These are phyloP conservation scores for Yarrowia hollandica DNA, from an alignment of 805 yeast species.

Conservation along the genomic window DNA sequence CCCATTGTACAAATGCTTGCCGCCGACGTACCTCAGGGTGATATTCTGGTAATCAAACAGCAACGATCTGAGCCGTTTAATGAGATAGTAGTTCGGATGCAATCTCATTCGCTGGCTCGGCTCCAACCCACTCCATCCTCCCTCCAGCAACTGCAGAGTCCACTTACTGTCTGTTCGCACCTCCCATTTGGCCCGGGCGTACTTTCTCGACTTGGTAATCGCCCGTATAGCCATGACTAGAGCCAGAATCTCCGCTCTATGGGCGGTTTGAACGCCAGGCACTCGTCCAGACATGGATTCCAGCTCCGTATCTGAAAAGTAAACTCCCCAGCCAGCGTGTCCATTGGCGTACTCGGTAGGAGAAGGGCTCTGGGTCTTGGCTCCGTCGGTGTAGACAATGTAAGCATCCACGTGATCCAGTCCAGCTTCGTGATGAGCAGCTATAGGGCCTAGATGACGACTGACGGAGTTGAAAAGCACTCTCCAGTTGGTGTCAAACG, in stretches of 20 bases:
- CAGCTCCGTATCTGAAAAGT: not conserved
- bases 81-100: not conserved
- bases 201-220: no score
- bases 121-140: not conserved
- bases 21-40: not conserved
- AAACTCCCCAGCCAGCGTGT: not conserved
- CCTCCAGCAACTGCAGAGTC: not conserved
- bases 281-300: not conserved
- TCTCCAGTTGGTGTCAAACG: not conserved
- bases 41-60: not conserved
- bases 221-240: not conserved
- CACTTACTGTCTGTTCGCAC: not conserved
- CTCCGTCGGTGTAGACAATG: not conserved
- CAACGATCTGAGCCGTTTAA: not conserved
- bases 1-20: not conserved
- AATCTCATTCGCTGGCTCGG: not conserved
- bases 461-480: not conserved
- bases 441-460: not conserved
- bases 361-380: not conserved
- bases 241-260: not conserved
- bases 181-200: no score
- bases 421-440: not conserved
- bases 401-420: not conserved
- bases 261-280: not conserved
- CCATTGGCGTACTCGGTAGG: not conserved